Evolutionary conservation across 2,329 filamentous ascomycete species (phyloP), one percentile per base, ranked within the genome.

Genomic region (Ophiosphaerella narmari): DNA sequence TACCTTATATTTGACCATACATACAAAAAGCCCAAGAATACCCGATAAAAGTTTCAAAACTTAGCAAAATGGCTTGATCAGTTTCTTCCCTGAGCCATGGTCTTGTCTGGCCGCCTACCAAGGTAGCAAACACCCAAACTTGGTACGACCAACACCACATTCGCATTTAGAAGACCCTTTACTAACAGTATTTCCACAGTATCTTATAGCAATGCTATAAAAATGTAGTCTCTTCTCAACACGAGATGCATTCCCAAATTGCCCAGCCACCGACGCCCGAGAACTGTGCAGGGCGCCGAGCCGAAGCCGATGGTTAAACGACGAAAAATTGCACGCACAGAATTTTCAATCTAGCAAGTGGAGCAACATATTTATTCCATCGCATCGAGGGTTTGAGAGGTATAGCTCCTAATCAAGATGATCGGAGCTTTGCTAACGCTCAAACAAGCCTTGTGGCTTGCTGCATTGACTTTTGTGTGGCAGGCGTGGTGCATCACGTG

Each of bases 401-500:
- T 55, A n/a, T 49, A 12, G 14, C 13, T 18, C 2, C 24, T 34
- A 12, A 35, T 36, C 16, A 53, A 37, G 9, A 8, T 43, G 39
- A 43, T n/a, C 21, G 39, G 46, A 39, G n/a, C 14, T 23, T 45
- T 33, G 48, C 57, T 60, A 47, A 55, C 51, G 47, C 35, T 11
- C 32, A 23, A 31, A 39, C 36, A 47, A 57, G 54, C 51, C 45
- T 32, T 39, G 13, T 12, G 50, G 45, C 50, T 53, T 50, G 26
- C 18, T 18, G 34, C 40, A 39, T 47, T 53, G 47, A 54, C 48
- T 36, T 41, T 14, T 13, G 16, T 23, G 34, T 11, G 23, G 45
- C 46, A 45, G 56, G 52, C 50, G 54, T 44, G 46, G 37, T 36
- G 12, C 16, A 7, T 54, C 55, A 59, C 56, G 56, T 59, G 58